Conservation (phyloP, 108 stramenopile genomes). For the Cyclotella sp. region DNA sequence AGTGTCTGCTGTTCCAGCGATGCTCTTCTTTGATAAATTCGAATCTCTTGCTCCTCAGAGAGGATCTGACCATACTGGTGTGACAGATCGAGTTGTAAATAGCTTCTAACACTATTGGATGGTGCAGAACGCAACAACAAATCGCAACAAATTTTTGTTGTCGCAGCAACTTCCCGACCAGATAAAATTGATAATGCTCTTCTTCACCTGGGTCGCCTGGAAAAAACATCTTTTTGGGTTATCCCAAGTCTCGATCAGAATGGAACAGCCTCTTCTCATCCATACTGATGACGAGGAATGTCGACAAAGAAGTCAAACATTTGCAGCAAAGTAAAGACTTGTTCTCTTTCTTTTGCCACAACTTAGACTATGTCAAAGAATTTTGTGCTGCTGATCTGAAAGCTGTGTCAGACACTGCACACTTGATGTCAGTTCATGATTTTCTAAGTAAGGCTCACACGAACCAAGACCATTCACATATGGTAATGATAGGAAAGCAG, state of each 20-base stretch:
- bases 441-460: constrained; percentile 20
- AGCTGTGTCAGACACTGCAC: constrained; percentile 80
- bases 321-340: constrained; percentile 30
- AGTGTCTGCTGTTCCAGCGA: constrained; percentile 83
- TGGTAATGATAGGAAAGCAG: constrained; percentile 23
- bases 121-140: constrained; percentile 64
- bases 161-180: constrained; percentile 93
- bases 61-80: constrained; percentile 95
- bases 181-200: constrained; percentile 96
- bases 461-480: not conserved
- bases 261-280: constrained; percentile 68
- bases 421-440: constrained; percentile 74
- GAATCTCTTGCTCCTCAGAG: constrained; percentile 94
- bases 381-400: constrained; percentile 85
- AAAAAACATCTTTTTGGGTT: constrained; percentile 89
- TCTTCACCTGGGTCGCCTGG: constrained; percentile 93
- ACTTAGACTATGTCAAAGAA: constrained; percentile 30
- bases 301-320: constrained; percentile 49
- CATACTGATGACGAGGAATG: constrained; percentile 52
- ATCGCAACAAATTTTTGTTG: constrained; percentile 77
- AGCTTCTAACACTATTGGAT: constrained; percentile 96
- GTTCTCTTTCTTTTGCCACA: constrained; percentile 29
- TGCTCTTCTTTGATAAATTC: constrained; percentile 97
- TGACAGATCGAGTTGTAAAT: constrained; percentile 98
- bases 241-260: constrained; percentile 66